Evolutionary conservation across 768 basidiomycete genomes (phyloP).

Genomic region (Trametes cinnabarina): DNA sequence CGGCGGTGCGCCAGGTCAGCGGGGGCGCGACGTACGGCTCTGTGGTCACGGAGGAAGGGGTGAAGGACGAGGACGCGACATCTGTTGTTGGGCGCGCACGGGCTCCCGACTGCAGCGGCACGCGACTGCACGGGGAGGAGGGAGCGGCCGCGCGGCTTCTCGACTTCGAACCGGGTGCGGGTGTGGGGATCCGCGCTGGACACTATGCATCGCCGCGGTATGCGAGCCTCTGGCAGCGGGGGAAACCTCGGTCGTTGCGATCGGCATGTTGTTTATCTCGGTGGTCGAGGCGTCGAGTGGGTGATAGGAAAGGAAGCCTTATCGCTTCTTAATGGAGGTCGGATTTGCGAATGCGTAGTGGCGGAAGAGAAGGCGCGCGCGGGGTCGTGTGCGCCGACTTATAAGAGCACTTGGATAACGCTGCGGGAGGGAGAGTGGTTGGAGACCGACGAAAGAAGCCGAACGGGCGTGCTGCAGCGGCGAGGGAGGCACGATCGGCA

Average conservation of each 20-base stretch:
- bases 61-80: not conserved
- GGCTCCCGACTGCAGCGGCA: not conserved
- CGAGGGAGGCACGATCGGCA: not conserved
- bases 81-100: not conserved
- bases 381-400: not conserved
- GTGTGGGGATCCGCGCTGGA: slow-evolving; percentile 20
- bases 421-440: not conserved
- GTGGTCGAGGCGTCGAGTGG: not conserved
- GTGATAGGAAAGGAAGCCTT: not conserved
- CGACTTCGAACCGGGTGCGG: slow-evolving; percentile 17
- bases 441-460: not conserved
- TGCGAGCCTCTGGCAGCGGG: slow-evolving; percentile 2
- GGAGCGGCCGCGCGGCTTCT: slow-evolving; percentile 14
- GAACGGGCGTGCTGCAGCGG: not conserved
- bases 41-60: not conserved
- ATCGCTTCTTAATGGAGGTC: not conserved
- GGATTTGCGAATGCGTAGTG: not conserved
- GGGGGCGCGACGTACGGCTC: slow-evolving; percentile 12
- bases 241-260: slow-evolving; percentile 17
- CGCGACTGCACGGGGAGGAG: slow-evolving; percentile 4
- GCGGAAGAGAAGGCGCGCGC: not conserved
- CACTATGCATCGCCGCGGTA: not conserved
- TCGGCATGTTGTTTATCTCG: slow-evolving; percentile 12
- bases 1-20: slow-evolving; percentile 21
- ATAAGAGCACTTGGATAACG: not conserved